phyloP scores from a whole-genome alignment of 805 yeast species.

The Metschnikowia orientalis region DNA sequence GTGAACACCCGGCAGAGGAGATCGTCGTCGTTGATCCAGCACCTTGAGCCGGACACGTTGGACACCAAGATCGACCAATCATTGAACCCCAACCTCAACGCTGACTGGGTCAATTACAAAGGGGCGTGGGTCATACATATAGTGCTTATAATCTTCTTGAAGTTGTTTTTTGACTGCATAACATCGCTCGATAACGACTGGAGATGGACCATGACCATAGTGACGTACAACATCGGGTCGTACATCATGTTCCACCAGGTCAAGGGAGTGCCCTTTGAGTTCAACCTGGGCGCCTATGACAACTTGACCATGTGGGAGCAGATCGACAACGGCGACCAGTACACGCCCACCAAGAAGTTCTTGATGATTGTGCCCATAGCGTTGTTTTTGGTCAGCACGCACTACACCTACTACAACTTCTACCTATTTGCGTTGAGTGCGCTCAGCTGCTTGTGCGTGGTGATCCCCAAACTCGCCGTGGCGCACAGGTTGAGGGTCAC shows the following conservation, averaged over 20 bases:
- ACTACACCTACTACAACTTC: conserved; percentile 81
- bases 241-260: conserved; percentile 95
- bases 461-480: conserved; percentile 85
- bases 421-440: conserved; percentile 75
- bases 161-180: conserved; percentile 70
- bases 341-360: conserved; percentile 94
- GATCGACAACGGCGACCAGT: conserved; percentile 90
- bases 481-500: conserved; percentile 73
- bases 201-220: conserved; percentile 91
- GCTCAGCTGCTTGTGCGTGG: conserved; percentile 77
- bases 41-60: conserved; percentile 86
- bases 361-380: conserved; percentile 89
- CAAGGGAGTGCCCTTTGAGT: conserved; percentile 96
- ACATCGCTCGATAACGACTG: conserved; percentile 79
- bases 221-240: conserved; percentile 84
- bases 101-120: conserved; percentile 92
- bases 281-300: conserved; percentile 94
- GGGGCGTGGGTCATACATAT: conserved; percentile 96
- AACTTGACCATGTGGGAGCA: conserved; percentile 99
- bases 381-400: conserved; percentile 81
- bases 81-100: conserved; percentile 83
- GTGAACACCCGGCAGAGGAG: conserved; percentile 48
- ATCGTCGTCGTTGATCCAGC: conserved; percentile 84
- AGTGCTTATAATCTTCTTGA: conserved; percentile 70
- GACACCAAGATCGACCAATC: conserved; percentile 92